A percentile compares a stretch with the other conserved stretches of the same genome.
phyloP scores from a whole-genome alignment of 352 stramenopile species.

The Pythium rhizo-oryzae region DNA sequence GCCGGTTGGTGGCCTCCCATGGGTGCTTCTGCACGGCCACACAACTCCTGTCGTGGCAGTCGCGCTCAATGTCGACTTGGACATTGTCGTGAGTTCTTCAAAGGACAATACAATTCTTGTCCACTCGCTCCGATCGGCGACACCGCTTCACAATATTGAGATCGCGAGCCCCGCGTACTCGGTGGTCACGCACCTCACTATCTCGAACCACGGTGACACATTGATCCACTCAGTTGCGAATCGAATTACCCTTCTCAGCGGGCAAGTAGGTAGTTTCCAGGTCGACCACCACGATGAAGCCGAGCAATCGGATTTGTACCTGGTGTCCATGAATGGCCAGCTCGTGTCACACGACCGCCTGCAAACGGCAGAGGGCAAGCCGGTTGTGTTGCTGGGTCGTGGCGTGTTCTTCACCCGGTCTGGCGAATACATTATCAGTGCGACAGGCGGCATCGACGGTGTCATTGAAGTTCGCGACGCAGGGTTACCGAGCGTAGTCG shows the following conservation, averaged over 20 bases:
- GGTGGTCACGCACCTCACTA: conserved; percentile 69
- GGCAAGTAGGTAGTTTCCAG: conserved; percentile 28
- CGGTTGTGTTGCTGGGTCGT: conserved; percentile 67
- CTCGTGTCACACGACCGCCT: conserved; percentile 71
- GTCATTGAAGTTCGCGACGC: conserved; percentile 80
- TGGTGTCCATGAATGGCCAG: conserved; percentile 84
- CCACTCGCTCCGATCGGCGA: conserved; percentile 75
- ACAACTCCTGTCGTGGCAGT: conserved; percentile 79
- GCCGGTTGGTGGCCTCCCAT: conserved; percentile 74
- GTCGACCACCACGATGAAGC: conserved; percentile 42
- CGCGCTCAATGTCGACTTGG: conserved; percentile 78
- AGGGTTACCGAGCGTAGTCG: conserved; percentile 54
- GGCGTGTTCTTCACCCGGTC: conserved; percentile 78
- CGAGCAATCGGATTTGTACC: conserved; percentile 71
- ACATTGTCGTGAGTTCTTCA: conserved; percentile 81
- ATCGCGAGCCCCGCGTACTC: conserved; percentile 55
- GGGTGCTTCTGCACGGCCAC: conserved; percentile 79
- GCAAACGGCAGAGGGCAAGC: conserved; percentile 36
- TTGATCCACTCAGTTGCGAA: conserved; percentile 71
- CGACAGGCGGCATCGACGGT: conserved; percentile 54
- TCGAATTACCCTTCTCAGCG: conserved; percentile 22
- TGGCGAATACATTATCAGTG: conserved; percentile 79
- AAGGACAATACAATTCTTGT: conserved; percentile 77
- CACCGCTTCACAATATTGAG: conserved; percentile 71
- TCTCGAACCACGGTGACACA: conserved; percentile 71